Evolutionary conservation across 2,329 filamentous ascomycete species (phyloP).

Genomic region (Emergomyces orientalis): DNA sequence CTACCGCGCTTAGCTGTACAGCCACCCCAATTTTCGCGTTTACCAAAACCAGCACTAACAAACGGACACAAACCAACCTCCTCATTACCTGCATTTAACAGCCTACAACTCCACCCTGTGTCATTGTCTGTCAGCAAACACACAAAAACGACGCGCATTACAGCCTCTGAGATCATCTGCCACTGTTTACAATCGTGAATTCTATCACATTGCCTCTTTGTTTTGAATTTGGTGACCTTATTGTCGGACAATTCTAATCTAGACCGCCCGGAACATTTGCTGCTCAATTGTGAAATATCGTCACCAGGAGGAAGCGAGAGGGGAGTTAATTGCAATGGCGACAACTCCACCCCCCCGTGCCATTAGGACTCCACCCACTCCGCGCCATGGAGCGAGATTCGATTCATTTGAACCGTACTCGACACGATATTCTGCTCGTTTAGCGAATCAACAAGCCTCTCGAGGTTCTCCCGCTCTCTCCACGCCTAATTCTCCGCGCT

Average conservation of each 20-base stretch:
- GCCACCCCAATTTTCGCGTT: constrained; percentile 3
- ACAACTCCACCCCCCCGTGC: constrained; percentile 37
- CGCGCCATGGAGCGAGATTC: constrained; percentile 38
- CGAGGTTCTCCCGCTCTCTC: constrained; percentile 24
- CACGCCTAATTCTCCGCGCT: constrained; percentile 20
- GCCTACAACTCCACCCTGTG: neutral
- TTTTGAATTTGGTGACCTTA: neutral
- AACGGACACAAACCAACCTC: neutral
- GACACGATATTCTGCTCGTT: constrained; percentile 33
- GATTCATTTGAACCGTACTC: constrained; percentile 34
- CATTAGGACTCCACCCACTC: constrained; percentile 36
- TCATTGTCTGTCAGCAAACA: neutral
- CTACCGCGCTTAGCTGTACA: constrained; percentile 2
- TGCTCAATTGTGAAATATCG: neutral
- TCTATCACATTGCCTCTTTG: too few relatives aligned
- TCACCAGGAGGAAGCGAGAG: neutral
- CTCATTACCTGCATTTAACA: neutral
- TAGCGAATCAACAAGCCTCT: constrained; percentile 29
- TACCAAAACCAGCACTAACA: constrained; percentile 2
- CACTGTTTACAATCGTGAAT: neutral
- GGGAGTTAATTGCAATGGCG: constrained; percentile 26
- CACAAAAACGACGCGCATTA: neutral
- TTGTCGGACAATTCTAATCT: neutral
- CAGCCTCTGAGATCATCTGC: neutral
- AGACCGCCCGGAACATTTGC: neutral